These are phyloP conservation scores for Aspergillus oerlinghausenensis DNA, from an alignment of 2,329 filamentous ascomycete species.

Conservation along the genomic window DNA sequence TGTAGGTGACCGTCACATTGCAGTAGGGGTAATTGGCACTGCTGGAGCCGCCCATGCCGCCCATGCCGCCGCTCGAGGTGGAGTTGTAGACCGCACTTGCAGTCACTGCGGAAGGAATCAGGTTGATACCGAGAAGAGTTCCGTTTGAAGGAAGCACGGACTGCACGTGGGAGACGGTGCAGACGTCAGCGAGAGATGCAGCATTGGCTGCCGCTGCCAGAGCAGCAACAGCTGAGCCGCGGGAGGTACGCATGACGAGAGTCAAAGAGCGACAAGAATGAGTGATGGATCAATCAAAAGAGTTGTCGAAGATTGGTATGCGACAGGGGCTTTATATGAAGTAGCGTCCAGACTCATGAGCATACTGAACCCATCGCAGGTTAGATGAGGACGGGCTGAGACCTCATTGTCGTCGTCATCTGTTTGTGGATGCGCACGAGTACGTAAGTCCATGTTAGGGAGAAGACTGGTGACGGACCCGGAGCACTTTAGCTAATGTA, in stretches of 20 bases:
- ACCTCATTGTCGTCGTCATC: neutral
- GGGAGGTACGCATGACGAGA: neutral
- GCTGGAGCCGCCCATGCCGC: slow-evolving; percentile 11
- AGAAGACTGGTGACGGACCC: neutral
- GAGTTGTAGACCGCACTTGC: slow-evolving; percentile 38
- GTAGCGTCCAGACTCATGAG: neutral
- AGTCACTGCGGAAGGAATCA: slow-evolving; percentile 41
- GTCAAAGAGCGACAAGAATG: neutral
- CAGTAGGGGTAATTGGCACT: slow-evolving; percentile 28
- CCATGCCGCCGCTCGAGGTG: slow-evolving; percentile 15
- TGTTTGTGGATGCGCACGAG: neutral
- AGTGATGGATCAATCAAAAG: neutral
- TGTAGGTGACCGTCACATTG: slow-evolving; percentile 42
- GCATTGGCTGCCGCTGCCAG: slow-evolving; percentile 27
- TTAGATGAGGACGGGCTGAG: neutral
- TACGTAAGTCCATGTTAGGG: neutral
- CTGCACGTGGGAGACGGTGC: slow-evolving; percentile 42
- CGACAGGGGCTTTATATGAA: neutral
- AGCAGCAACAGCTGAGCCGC: slow-evolving; percentile 11
- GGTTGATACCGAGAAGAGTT: slow-evolving; percentile 37
- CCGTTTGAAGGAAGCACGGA: slow-evolving; percentile 41
- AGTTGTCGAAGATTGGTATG: neutral
- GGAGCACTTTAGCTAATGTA: neutral
- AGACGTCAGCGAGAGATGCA: slow-evolving; percentile 38
- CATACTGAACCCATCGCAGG: neutral